A percentile compares a stretch with the other conserved stretches of the same genome.
These are phyloP conservation scores for Calonectria ilicicola DNA, from an alignment of 2,329 filamentous ascomycete species.

Conservation along the genomic window DNA sequence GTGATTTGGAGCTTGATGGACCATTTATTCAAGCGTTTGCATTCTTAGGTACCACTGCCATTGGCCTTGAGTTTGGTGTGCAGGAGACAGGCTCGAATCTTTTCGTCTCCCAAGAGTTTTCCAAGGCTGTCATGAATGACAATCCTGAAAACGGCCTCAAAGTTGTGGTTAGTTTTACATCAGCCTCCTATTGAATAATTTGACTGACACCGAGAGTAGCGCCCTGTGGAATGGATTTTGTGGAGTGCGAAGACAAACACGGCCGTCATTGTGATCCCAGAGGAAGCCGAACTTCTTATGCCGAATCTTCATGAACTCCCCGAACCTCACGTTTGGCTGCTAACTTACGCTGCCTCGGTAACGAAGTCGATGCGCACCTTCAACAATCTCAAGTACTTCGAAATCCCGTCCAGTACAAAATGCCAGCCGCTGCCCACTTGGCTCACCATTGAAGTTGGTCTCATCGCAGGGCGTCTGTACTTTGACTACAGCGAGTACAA, in stretches of 20 bases:
- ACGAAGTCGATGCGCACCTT: conserved; percentile 72
- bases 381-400: conserved; percentile 64
- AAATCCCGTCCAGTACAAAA: conserved; percentile 59
- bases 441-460: conserved; percentile 69
- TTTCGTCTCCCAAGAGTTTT: conserved; percentile 47
- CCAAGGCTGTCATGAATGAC: background rate
- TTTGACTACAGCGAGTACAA: conserved; percentile 62
- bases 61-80: conserved; percentile 51
- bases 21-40: conserved; percentile 53
- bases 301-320: conserved; percentile 50
- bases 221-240: conserved; percentile 71
- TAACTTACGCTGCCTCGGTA: conserved; percentile 70
- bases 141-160: background rate
- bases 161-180: background rate
- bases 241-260: conserved; percentile 61
- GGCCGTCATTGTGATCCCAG: conserved; percentile 70
- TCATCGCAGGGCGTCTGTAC: conserved; percentile 72
- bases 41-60: conserved; percentile 41
- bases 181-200: no score
- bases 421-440: conserved; percentile 59
- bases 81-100: conserved; percentile 34
- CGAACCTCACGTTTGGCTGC: conserved; percentile 45
- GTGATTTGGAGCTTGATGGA: background rate
- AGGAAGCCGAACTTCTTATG: conserved; percentile 71
- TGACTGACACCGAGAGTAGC: conserved; percentile 37